Conservation (phyloP, 257 asterid species). For the Verbena officinalis region DNA sequence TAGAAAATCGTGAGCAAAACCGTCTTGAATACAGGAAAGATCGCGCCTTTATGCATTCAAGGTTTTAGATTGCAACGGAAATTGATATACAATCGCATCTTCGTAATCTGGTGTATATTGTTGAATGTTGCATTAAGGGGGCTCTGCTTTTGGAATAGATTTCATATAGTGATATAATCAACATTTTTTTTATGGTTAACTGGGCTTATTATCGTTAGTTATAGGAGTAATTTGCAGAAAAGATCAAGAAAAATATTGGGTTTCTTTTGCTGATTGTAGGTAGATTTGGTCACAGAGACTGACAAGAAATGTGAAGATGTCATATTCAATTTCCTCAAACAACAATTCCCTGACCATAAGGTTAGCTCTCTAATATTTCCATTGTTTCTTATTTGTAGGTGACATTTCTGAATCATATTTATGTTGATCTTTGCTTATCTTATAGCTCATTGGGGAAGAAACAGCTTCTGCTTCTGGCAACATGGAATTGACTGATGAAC, state of each 20-base stretch:
- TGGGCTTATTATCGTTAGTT: background rate
- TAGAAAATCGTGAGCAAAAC: background rate
- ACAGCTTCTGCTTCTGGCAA: conserved; percentile 71
- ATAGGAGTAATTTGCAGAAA: background rate
- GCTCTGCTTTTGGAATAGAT: background rate
- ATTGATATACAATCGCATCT: background rate
- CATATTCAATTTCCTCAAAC: conserved; percentile 58
- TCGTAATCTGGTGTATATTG: background rate
- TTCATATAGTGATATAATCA: background rate
- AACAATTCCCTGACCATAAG: conserved; percentile 64
- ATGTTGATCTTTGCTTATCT: background rate
- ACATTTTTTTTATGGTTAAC: background rate
- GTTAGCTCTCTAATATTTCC: conserved; percentile 34
- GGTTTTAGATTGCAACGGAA: background rate
- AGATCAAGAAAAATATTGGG: background rate
- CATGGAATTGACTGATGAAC: conserved; percentile 70
- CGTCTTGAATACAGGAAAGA: background rate
- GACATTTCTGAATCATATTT: background rate
- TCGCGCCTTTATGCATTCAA: background rate
- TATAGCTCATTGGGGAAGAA: conserved; percentile 89
- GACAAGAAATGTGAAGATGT: conserved; percentile 80
- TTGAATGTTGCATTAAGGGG: background rate
- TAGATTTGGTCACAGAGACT: conserved; percentile 88
- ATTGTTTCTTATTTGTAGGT: background rate
- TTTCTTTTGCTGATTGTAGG: conserved; percentile 39